These are phyloP conservation scores for Neoarthrinium moseri DNA, from an alignment of 2,329 filamentous ascomycete species.

Conservation along the genomic window DNA sequence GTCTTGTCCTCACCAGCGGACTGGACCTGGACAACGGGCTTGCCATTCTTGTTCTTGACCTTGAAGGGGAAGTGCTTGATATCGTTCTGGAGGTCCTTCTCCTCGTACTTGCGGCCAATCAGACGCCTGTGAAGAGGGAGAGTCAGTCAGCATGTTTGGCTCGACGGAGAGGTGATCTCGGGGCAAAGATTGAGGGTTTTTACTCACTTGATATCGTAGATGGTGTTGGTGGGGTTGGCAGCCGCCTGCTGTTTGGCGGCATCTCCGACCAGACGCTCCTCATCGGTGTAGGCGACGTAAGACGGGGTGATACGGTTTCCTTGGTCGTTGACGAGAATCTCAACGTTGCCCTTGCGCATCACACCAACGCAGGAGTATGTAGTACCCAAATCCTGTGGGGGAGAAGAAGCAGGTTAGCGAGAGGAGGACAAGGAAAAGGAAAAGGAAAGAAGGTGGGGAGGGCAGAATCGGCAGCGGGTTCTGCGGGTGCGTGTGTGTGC, in stretches of 20 bases:
- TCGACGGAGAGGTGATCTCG: no score
- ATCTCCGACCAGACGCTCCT: constrained; percentile 95
- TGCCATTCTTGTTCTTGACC: constrained; percentile 84
- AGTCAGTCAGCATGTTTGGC: constrained; percentile 27
- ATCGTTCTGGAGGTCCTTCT: constrained; percentile 87
- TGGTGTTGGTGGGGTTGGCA: constrained; percentile 71
- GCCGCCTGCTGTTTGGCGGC: constrained; percentile 95
- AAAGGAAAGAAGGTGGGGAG: neutral
- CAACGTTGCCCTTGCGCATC: constrained; percentile 93
- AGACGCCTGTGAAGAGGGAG: constrained; percentile 58
- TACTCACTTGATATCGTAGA: constrained; percentile 81
- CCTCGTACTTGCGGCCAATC: constrained; percentile 79
- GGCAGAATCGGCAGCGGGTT: no score
- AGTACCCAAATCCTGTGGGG: constrained; percentile 75
- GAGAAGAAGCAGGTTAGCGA: neutral
- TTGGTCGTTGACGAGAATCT: constrained; percentile 95
- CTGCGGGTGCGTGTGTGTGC: neutral
- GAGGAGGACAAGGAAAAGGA: neutral
- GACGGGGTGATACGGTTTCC: constrained; percentile 95
- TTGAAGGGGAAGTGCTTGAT: constrained; percentile 99
- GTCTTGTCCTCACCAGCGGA: constrained; percentile 64
- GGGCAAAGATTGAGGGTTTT: no score
- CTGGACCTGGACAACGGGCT: constrained; percentile 79
- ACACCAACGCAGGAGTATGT: constrained; percentile 90
- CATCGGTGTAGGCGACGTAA: constrained; percentile 94